Evolutionary conservation across 176 grass and related monocot genomes (phyloP), one percentile per base, ranked within the genome.

Genomic region (Miscanthus lutarioriparius): DNA sequence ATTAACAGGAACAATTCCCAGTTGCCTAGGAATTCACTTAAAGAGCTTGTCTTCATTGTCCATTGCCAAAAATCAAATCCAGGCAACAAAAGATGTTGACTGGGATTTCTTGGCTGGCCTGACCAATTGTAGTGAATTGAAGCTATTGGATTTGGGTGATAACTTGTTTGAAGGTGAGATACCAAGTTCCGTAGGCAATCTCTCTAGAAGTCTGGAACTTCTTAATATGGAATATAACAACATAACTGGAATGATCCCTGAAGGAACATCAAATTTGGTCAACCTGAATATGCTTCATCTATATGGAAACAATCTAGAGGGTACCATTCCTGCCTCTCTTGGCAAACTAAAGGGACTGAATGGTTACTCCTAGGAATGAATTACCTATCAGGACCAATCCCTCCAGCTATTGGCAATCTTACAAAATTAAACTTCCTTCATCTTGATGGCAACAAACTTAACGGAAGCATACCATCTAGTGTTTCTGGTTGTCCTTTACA

Each of bases 1-100:
- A 48, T 70, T 86, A 15, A 72, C 66, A 33, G 75, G 75, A 20
- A 59, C n/a, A 78, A 86, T 86, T 72, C 75, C 83, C 19, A 32
- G 33, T 23, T 86, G 83, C 30, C 48, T 72, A 13, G 66, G 83
- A 47, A 45, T 4, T 86, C 38, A 17, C 8, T 37, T 77, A 54
- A 77, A 54, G 63, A 77, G 45, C 6, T 72, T 79, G 37, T 30
- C 25, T 44, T 28, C 11, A 6, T 76, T 79, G 17, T 1, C 8
- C 28, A 10, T 86, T 19, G n/a, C 25, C 13, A 4, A 19, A 48
- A 86, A 86, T 86, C 53, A 86, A 6, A 56, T 86, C 0, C 22
- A 86, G 62, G 84, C 66, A 79, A 72, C 28, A 48, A 45, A 63
- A 22, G 76, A 73, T 86, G 84, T 39, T 15, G 67, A 38, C 40